phyloP scores from a whole-genome alignment of 2,329 filamentous ascomycete genomes.

The Cladophialophora exuberans region DNA sequence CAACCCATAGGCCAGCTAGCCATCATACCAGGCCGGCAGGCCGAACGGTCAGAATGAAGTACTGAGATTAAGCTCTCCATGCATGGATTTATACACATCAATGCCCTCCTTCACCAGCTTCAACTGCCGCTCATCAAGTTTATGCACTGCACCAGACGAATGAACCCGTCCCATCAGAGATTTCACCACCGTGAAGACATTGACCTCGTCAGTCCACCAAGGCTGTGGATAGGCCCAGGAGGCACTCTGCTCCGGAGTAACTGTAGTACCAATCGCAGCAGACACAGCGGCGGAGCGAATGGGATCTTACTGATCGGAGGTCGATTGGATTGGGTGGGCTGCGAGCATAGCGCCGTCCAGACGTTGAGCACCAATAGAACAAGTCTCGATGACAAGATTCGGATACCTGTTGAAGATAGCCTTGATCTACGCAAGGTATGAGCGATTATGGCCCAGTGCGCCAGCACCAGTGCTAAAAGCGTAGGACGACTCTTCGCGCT shows the following conservation, averaged over 20 bases:
- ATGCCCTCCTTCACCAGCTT: slow-evolving; percentile 37
- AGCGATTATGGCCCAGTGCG: slow-evolving; percentile 39
- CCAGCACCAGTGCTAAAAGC: slow-evolving; percentile 33
- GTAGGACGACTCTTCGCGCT: no score
- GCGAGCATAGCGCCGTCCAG: slow-evolving; percentile 43
- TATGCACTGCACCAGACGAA: slow-evolving; percentile 38
- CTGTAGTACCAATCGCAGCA: slow-evolving; percentile 39
- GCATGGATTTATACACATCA: slow-evolving; percentile 37
- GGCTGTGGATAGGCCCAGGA: slow-evolving; percentile 44
- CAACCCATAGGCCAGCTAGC: slow-evolving; percentile 38
- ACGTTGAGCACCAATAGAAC: slow-evolving; percentile 42
- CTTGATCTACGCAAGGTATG: slow-evolving; percentile 40
- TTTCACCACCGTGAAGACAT: slow-evolving; percentile 42
- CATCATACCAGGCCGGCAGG: slow-evolving; percentile 39
- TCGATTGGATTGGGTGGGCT: slow-evolving; percentile 40
- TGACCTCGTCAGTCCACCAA: slow-evolving; percentile 40
- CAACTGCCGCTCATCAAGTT: slow-evolving; percentile 32
- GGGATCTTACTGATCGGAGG: slow-evolving; percentile 43
- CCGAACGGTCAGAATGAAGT: slow-evolving; percentile 42
- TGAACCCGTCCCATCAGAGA: slow-evolving; percentile 40
- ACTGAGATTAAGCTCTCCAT: slow-evolving; percentile 28
- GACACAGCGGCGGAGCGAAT: slow-evolving; percentile 39
- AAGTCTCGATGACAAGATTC: slow-evolving; percentile 42
- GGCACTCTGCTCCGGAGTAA: slow-evolving; percentile 42
- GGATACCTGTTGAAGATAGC: slow-evolving; percentile 35